Conservation (phyloP, 129 eudicot genomes). For the Artemisia tridentata region DNA sequence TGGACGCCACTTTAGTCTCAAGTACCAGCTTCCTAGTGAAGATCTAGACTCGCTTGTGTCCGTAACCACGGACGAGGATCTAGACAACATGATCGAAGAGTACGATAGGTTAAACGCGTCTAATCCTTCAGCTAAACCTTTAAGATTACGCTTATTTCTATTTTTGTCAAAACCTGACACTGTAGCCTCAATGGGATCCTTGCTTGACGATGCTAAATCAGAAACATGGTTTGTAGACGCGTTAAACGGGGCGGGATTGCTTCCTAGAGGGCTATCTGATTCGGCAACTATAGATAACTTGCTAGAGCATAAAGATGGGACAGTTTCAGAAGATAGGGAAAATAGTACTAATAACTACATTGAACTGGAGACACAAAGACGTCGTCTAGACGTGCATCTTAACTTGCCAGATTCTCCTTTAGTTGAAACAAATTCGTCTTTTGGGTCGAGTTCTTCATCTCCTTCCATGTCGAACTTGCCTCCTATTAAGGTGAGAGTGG, state of each 20-base stretch:
- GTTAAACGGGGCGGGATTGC: slow-evolving; percentile 54
- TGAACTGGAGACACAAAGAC: slow-evolving; percentile 28
- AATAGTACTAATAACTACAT: too few species aligned
- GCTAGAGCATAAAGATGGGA: slow-evolving; percentile 48
- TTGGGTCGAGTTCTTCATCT: slow-evolving; percentile 65
- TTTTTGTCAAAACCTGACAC: slow-evolving; percentile 67
- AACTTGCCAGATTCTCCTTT: slow-evolving; percentile 41
- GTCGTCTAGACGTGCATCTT: slow-evolving; percentile 35
- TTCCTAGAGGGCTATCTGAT: slow-evolving; percentile 64
- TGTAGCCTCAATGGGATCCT: slow-evolving; percentile 65
- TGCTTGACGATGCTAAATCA: slow-evolving; percentile 74
- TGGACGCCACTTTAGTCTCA: slow-evolving; percentile 58
- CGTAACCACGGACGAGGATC: slow-evolving; percentile 60
- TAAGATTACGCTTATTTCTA: slow-evolving; percentile 57
- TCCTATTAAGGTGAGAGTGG: slow-evolving; percentile 51
- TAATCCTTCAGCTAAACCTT: slow-evolving; percentile 37
- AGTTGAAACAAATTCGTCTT: slow-evolving; percentile 61
- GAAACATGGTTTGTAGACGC: slow-evolving; percentile 89
- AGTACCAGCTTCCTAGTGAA: slow-evolving; percentile 72
- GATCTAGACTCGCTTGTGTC: slow-evolving; percentile 81
- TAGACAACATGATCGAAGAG: slow-evolving; percentile 81
- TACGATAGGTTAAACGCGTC: slow-evolving; percentile 49
- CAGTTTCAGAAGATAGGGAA: neutral
- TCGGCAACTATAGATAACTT: slow-evolving; percentile 54
- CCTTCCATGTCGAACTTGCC: slow-evolving; percentile 64